Evolutionary conservation across 805 yeast genomes (phyloP).

Genomic region (Lipomyces chichibuensis): DNA sequence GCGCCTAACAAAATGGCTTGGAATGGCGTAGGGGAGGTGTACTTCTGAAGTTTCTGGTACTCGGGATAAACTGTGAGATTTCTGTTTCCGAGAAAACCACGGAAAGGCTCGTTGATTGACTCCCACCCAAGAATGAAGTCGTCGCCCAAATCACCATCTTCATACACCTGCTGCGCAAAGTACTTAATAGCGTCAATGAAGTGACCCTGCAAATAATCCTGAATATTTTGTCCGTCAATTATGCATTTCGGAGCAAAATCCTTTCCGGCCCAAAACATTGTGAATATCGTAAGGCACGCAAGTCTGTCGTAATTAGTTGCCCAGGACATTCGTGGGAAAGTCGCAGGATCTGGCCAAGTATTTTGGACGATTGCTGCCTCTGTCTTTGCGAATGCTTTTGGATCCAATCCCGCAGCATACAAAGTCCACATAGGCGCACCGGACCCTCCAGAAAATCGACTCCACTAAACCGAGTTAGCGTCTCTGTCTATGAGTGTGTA

Average conservation of each 20-base stretch:
- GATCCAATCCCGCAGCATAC: conserved; percentile 85
- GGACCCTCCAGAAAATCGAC: conserved; percentile 82
- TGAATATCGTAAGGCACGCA: conserved; percentile 80
- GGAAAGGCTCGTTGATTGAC: conserved; percentile 81
- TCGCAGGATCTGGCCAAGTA: conserved; percentile 49
- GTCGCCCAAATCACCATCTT: conserved; percentile 53
- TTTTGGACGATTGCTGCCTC: conserved; percentile 84
- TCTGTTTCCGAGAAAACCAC: conserved; percentile 68
- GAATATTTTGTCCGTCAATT: conserved; percentile 74
- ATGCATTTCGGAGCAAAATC: conserved; percentile 74
- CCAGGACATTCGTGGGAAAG: conserved; percentile 88
- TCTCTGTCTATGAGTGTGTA: background rate
- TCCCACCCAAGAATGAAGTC: conserved; percentile 78
- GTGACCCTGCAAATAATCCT: conserved; percentile 70
- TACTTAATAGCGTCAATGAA: conserved; percentile 59
- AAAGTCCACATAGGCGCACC: conserved; percentile 96
- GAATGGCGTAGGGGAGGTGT: conserved; percentile 80
- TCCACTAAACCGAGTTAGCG: conserved; percentile 54
- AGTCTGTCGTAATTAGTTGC: conserved; percentile 79
- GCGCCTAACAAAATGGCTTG: conserved; percentile 75
- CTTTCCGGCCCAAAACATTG: conserved; percentile 79
- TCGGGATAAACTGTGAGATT: conserved; percentile 57
- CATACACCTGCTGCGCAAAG: conserved; percentile 50
- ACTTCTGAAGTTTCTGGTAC: conserved; percentile 67
- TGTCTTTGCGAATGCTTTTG: conserved; percentile 66